These are phyloP conservation scores for Tylopilus sp. DNA, from an alignment of 1,284 basidiomycete species.

Conservation along the genomic window DNA sequence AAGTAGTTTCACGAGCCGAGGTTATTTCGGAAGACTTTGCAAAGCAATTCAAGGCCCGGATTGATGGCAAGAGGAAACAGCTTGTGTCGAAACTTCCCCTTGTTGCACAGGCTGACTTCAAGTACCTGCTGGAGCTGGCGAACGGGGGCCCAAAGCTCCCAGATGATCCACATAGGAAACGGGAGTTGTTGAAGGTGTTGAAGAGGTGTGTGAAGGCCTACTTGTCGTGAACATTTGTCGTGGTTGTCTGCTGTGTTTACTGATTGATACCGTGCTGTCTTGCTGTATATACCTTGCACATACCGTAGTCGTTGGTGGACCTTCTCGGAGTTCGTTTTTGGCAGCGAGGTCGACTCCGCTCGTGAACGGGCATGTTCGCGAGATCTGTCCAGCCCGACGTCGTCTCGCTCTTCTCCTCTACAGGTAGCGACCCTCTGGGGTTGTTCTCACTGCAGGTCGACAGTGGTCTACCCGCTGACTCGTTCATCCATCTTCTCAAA, in stretches of 20 bases:
- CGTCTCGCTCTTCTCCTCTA: conserved; percentile 77
- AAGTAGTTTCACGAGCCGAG: conserved; percentile 85
- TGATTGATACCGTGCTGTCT: conserved; percentile 14
- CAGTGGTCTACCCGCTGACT: conserved; percentile 52
- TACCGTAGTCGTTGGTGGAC: too few relatives aligned
- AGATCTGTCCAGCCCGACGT: conserved; percentile 58
- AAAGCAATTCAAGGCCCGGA: conserved; percentile 74
- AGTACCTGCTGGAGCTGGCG: conserved; percentile 63
- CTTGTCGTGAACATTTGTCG: conserved; percentile 13
- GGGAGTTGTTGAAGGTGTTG: conserved; percentile 52
- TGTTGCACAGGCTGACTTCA: conserved; percentile 83
- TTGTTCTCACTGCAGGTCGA: conserved; percentile 59
- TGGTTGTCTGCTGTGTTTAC: conserved; percentile 16
- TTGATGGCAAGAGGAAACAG: conserved; percentile 58
- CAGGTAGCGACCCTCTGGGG: conserved; percentile 58
- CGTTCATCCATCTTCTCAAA: conserved; percentile 61
- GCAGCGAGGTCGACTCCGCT: conserved; percentile 22
- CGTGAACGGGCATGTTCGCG: conserved; percentile 45
- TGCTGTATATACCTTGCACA: conserved; percentile 15
- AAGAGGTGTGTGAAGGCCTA: conserved; percentile 38
- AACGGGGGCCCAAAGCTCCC: conserved; percentile 49
- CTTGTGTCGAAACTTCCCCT: conserved; percentile 63
- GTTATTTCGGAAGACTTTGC: conserved; percentile 87
- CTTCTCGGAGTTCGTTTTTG: conserved; percentile 13
- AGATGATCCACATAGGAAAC: conserved; percentile 47